Percentiles rank a stretch among this genome's conserved stretches.
Evolutionary conservation across 495 filamentous ascomycete species (phyloP).

Genomic region (Lasiosphaeria miniovina): DNA sequence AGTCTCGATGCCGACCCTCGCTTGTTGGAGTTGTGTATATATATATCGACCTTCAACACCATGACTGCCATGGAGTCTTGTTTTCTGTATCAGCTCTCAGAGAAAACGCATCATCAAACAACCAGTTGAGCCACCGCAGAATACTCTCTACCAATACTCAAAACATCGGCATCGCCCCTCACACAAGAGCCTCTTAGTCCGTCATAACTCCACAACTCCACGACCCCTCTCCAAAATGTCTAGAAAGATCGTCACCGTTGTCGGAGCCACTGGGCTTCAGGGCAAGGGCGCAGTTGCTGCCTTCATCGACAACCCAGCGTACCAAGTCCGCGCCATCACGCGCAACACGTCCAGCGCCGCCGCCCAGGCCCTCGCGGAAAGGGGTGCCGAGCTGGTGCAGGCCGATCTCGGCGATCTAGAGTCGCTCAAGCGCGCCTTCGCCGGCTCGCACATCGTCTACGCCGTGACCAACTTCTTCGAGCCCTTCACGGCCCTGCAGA

Average conservation of each 20-base stretch:
- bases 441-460: constrained; percentile 55
- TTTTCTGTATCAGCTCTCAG: too few species aligned
- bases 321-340: constrained; percentile 55
- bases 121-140: too few species aligned
- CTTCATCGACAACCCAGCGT: constrained; percentile 53
- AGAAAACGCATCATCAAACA: too few species aligned
- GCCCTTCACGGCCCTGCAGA: constrained; percentile 31
- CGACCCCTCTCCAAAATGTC: constrained; percentile 11
- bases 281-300: constrained; percentile 55
- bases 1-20: too few species aligned
- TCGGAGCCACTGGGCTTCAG: constrained; percentile 64
- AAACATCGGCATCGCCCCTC: too few species aligned
- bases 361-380: constrained; percentile 39
- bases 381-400: constrained; percentile 44
- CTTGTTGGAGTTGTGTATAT: too few species aligned
- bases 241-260: constrained; percentile 50
- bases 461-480: constrained; percentile 58
- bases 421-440: constrained; percentile 49
- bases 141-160: too few species aligned
- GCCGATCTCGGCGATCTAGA: constrained; percentile 51
- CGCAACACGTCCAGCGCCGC: constrained; percentile 47
- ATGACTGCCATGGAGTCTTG: too few species aligned
- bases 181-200: too few species aligned
- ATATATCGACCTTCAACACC: too few species aligned
- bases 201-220: not conserved